A percentile compares a stretch with the other conserved stretches of the same genome.
These are phyloP conservation scores for Berkeleyomyces rouxiae DNA, from an alignment of 2,329 filamentous ascomycete genomes.

Conservation along the genomic window DNA sequence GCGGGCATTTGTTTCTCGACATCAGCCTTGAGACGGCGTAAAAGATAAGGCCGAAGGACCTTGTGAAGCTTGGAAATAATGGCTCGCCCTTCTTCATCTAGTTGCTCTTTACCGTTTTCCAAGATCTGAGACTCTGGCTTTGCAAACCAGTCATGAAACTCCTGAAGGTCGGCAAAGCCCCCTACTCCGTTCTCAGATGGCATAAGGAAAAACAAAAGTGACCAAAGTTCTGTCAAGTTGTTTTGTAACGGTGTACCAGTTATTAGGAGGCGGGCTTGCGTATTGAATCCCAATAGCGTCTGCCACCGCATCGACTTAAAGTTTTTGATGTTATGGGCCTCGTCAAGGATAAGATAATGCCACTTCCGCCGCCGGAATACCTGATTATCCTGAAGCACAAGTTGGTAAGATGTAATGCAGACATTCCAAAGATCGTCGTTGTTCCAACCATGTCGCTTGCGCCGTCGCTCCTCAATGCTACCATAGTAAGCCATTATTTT, in stretches of 20 bases:
- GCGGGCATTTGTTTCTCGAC: slow-evolving; percentile 98
- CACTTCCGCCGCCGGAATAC: slow-evolving; percentile 84
- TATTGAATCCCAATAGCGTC: slow-evolving; percentile 84
- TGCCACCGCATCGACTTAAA: slow-evolving; percentile 98
- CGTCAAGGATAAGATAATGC: slow-evolving; percentile 97
- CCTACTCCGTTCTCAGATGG: slow-evolving; percentile 75
- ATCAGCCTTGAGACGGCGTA: slow-evolving; percentile 83
- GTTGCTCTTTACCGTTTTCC: slow-evolving; percentile 80
- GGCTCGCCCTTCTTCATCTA: slow-evolving; percentile 83
- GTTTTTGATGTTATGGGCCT: slow-evolving; percentile 99
- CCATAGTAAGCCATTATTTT: slow-evolving; percentile 97
- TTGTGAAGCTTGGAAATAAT: slow-evolving; percentile 91
- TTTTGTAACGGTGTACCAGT: slow-evolving; percentile 95
- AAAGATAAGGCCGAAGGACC: slow-evolving; percentile 76
- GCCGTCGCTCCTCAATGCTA: slow-evolving; percentile 75
- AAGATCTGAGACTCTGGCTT: slow-evolving; percentile 91
- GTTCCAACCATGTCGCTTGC: slow-evolving; percentile 84
- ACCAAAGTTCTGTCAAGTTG: slow-evolving; percentile 94
- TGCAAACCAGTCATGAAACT: slow-evolving; percentile 93
- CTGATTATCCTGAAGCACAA: slow-evolving; percentile 84
- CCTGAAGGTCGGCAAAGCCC: slow-evolving; percentile 83
- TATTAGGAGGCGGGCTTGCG: slow-evolving; percentile 66
- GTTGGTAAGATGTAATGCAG: slow-evolving; percentile 92
- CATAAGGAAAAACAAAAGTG: slow-evolving; percentile 88
- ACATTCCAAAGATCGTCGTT: slow-evolving; percentile 93